A percentile compares a stretch with the other conserved stretches of the same genome.
phyloP scores from a whole-genome alignment of 208 protist species.

The Leishmania aethiopica region DNA sequence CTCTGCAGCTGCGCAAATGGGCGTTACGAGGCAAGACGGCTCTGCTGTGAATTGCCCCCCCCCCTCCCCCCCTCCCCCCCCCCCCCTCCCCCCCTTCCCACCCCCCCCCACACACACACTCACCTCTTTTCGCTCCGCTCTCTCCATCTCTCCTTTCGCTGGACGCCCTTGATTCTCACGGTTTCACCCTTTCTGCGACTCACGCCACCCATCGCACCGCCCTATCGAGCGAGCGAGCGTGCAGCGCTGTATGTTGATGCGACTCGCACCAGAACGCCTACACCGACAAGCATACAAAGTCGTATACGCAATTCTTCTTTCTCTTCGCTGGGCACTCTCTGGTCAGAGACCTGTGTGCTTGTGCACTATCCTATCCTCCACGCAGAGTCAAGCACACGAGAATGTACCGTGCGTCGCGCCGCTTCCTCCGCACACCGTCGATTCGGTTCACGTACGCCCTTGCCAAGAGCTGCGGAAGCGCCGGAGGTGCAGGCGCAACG shows the following conservation, averaged over 20 bases:
- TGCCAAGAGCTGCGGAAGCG: slow-evolving; percentile 50
- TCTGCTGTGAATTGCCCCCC: slow-evolving; percentile 1
- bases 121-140: not conserved
- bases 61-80: not conserved
- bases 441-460: slow-evolving; percentile 82
- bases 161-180: not conserved
- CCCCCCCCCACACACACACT: not conserved
- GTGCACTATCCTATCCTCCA: not conserved
- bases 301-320: not conserved
- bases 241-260: not conserved
- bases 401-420: slow-evolving; percentile 41
- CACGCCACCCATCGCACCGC: not conserved
- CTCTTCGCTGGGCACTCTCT: not conserved
- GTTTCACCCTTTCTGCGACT: slow-evolving; percentile 1
- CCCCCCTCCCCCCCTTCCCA: too few relatives aligned
- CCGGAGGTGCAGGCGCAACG: not conserved
- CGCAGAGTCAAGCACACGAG: not conserved
- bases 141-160: not conserved
- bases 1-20: not conserved
- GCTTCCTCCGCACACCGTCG: slow-evolving; percentile 46
- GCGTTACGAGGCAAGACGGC: not conserved
- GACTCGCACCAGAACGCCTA: not conserved
- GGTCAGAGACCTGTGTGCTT: not conserved
- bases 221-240: not conserved
- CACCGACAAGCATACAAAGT: not conserved